Base-by-base conservation (phyloP, 1,284 basidiomycete genomes). In the Irpex sp. region DNA sequence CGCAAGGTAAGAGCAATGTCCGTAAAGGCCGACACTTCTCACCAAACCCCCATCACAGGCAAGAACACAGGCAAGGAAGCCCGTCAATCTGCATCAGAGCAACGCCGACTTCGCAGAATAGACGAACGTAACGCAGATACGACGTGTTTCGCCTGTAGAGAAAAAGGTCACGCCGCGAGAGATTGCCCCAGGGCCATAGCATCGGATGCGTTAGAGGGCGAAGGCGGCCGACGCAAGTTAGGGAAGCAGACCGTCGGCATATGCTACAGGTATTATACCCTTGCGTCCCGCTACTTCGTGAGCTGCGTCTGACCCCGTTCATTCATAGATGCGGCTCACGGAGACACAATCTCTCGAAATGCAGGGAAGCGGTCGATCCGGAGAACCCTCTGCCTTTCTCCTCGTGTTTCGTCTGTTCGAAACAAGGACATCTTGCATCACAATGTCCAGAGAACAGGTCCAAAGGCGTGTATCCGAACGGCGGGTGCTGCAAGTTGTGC, bases 401-500 rank as follows among this genome's bases (percentile, higher is more conserved):
- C 0, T 93, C 90, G 1, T 98, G 95, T 76, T 98, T 95, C 72
- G 90, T 98, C 37, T 98, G 95, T 72, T 86, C 85, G 1, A 82
- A 81, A 4, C 86, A 84, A 68, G 94, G 94, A 0, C 94, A 97
- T 71, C 81, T 97, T 1, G 91, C 92, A 0, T 88, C 89, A 0
- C 78, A 84, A 17, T 98, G 95, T 75, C 90, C 93, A 0, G 77
- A 90, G 69, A 97, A 97, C 71, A 82, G 84, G 63, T 83, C 82
- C 1, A 89, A 86, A 65, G 95, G 95, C 1, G 83, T 97, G 33
- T 98, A 97, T 71, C 93, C 94, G 0, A 92, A 96, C 67, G 95
- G 95, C 21, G 95, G 95, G 2, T 84, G 81, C 63, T 98, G 95
- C 72, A 97, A 95, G 71, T 79, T 97, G 8, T 98, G 95, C 72